These are phyloP conservation scores for Epichloe gansuensis DNA, from an alignment of 2,329 filamentous ascomycete species.

Conservation along the genomic window DNA sequence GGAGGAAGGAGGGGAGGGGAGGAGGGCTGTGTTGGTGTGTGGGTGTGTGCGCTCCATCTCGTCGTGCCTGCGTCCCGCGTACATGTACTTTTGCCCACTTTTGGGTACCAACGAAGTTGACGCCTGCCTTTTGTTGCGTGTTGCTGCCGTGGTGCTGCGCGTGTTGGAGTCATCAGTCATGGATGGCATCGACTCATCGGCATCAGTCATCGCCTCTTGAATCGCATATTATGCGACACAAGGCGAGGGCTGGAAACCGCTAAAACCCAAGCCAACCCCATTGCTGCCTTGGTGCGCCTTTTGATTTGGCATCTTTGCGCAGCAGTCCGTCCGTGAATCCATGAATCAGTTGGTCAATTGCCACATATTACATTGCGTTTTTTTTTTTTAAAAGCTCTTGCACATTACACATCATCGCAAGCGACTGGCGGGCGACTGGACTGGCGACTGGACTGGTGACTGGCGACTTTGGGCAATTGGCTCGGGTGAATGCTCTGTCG, in stretches of 20 bases:
- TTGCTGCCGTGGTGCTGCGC: too few relatives aligned
- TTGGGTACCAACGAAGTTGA: conserved; percentile 6
- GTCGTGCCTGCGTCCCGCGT: conserved; percentile 3
- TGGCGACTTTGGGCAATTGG: conserved; percentile 5
- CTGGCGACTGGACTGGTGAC: neutral
- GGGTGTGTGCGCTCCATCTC: conserved; percentile 1
- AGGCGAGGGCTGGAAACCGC: neutral
- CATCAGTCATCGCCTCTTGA: neutral
- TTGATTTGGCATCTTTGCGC: neutral
- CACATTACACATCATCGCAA: neutral
- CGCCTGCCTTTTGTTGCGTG: neutral
- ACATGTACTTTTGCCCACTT: conserved; percentile 1
- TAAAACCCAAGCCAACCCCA: neutral
- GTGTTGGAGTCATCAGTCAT: conserved; percentile 1
- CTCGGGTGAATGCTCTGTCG: neutral
- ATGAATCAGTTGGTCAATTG: conserved; percentile 1
- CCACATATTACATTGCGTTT: neutral
- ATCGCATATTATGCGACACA: neutral
- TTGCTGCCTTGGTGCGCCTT: neutral
- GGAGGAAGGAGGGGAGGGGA: too few relatives aligned
- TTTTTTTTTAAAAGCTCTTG: neutral
- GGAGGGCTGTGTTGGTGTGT: too few relatives aligned
- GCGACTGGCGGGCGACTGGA: neutral
- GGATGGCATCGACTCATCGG: neutral
- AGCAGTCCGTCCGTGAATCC: neutral